Conservation (phyloP, 2,329 filamentous ascomycete genomes). For the Fusarium oligoseptatum region DNA sequence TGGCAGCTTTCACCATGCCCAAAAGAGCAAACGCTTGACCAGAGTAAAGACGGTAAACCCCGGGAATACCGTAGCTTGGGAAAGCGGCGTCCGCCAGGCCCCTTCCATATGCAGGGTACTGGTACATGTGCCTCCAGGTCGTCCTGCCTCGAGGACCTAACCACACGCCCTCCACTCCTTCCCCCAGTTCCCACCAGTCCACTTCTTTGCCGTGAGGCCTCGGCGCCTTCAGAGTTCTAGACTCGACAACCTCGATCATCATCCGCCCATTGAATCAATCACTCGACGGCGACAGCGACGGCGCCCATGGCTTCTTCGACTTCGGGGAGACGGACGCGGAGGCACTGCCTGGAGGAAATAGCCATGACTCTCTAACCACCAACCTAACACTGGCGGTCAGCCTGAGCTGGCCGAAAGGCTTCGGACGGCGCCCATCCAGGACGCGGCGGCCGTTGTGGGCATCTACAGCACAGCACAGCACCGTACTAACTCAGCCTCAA, state of each 20-base stretch:
- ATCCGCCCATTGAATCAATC: conserved; percentile 11
- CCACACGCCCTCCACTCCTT: conserved; percentile 15
- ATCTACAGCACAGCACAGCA: background rate
- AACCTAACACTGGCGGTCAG: background rate
- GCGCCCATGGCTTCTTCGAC: conserved; percentile 9
- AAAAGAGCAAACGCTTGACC: conserved; percentile 2
- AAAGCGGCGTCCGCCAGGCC: conserved; percentile 23
- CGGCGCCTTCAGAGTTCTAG: conserved; percentile 33
- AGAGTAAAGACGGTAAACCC: conserved; percentile 20
- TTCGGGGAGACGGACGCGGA: conserved; percentile 21
- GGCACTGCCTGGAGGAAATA: background rate
- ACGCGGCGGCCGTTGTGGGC: conserved; percentile 11
- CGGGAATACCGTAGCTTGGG: conserved; percentile 34
- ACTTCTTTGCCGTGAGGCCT: conserved; percentile 23
- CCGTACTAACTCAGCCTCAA: conserved; percentile 15
- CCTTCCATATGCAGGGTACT: conserved; percentile 28
- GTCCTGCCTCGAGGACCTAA: background rate
- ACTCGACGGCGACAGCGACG: conserved; percentile 12
- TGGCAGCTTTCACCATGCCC: conserved; percentile 5
- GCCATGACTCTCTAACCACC: conserved; percentile 4
- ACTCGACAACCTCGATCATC: conserved; percentile 30
- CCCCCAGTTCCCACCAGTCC: conserved; percentile 10
- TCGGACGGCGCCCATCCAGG: background rate
- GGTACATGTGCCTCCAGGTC: conserved; percentile 23
- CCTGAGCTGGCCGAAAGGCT: background rate